Evolutionary conservation across 2,329 filamentous ascomycete genomes (phyloP).

Genomic region (Ilyonectria mors-panacis): DNA sequence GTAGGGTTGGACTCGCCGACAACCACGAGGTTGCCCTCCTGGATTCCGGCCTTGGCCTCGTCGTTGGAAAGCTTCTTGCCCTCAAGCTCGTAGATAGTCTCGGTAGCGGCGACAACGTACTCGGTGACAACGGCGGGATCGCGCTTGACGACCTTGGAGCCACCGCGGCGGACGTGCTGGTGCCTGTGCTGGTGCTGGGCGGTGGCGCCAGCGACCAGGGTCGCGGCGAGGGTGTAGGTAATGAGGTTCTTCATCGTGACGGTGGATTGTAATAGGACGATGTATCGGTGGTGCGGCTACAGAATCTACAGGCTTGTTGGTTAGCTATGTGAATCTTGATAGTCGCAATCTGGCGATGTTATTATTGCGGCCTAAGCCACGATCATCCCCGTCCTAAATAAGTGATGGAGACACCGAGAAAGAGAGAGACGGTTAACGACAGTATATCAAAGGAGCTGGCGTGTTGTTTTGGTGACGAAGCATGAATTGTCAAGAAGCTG

Average conservation of each 20-base stretch:
- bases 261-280: conserved; percentile 9
- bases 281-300: conserved; percentile 33
- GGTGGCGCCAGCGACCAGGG: conserved; percentile 65
- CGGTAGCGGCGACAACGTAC: conserved; percentile 72
- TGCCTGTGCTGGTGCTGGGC: conserved; percentile 76
- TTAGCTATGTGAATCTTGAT: conserved; percentile 37
- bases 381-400: conserved; percentile 6
- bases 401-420: conserved; percentile 10
- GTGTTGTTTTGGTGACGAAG: conserved; percentile 1
- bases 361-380: conserved; percentile 7
- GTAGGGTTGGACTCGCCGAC: conserved; percentile 72
- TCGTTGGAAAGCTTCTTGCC: conserved; percentile 72
- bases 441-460: conserved; percentile 9
- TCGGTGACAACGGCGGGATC: conserved; percentile 63
- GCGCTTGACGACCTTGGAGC: conserved; percentile 64
- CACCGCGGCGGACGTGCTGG: conserved; percentile 70
- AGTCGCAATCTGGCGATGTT: conserved; percentile 9
- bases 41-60: conserved; percentile 80
- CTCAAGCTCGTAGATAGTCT: conserved; percentile 80
- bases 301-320: conserved; percentile 33
- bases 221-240: conserved; percentile 67
- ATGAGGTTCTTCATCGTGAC: conserved; percentile 66
- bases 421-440: background rate
- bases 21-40: conserved; percentile 78
- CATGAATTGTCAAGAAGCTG: background rate